Percentiles rank a stretch among this genome's conserved stretches.
Conservation (phyloP, 2,329 filamentous ascomycete genomes). For the Fusarium sp. region DNA sequence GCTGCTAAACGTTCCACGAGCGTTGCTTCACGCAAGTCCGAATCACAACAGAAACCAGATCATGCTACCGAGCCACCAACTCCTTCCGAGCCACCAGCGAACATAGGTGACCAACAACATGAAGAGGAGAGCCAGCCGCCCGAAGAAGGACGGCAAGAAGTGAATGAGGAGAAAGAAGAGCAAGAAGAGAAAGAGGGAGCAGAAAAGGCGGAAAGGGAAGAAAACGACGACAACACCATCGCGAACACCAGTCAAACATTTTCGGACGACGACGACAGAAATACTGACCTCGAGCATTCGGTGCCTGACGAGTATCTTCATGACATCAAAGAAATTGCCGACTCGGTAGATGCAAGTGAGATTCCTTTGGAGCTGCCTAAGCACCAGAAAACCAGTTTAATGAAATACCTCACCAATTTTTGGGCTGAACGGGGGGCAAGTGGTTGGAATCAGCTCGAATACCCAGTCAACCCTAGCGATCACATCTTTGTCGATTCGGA, state of each 20-base stretch:
- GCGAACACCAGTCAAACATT: constrained; percentile 61
- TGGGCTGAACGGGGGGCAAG: constrained; percentile 98
- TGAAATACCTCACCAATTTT: constrained; percentile 97
- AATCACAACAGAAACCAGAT: constrained; percentile 37
- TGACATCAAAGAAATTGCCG: constrained; percentile 68
- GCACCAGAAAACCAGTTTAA: constrained; percentile 89
- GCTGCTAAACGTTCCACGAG: constrained; percentile 45
- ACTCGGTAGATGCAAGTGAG: constrained; percentile 69
- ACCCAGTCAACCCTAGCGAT: constrained; percentile 86
- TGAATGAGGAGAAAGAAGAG: constrained; percentile 21
- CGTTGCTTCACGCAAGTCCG: constrained; percentile 41
- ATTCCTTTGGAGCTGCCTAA: constrained; percentile 81
- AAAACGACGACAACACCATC: constrained; percentile 44
- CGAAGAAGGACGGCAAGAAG: constrained; percentile 44
- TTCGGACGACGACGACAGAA: constrained; percentile 72
- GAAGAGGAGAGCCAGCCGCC: constrained; percentile 43
- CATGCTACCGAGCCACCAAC: constrained; percentile 35
- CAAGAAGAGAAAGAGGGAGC: constrained; percentile 37
- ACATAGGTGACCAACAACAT: constrained; percentile 37
- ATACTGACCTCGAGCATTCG: constrained; percentile 77
- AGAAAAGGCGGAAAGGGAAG: constrained; percentile 42
- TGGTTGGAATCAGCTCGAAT: constrained; percentile 91
- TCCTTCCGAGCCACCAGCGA: constrained; percentile 37
- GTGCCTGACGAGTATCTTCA: constrained; percentile 74
- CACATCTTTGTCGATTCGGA: constrained; percentile 98